Evolutionary conservation across 306 rosid genomes (phyloP).

Genomic region (Hippophae tibetana): DNA sequence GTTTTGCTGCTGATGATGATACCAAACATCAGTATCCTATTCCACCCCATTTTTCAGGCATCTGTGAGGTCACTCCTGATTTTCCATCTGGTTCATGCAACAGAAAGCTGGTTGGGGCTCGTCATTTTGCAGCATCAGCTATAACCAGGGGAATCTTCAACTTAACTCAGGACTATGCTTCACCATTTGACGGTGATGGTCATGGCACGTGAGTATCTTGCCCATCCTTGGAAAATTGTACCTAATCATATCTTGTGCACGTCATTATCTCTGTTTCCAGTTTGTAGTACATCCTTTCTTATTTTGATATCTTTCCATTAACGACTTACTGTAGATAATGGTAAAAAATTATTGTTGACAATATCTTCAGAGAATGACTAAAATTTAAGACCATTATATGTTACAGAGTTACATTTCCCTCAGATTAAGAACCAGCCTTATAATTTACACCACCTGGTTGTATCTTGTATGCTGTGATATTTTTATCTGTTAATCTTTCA

Average conservation of each 20-base stretch:
- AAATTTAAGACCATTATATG: too few relatives aligned
- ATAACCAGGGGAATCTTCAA: conserved; percentile 93
- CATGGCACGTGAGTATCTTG: conserved; percentile 91
- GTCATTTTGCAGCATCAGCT: conserved; percentile 97
- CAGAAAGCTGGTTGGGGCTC: conserved; percentile 93
- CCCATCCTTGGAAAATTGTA: conserved; percentile 5
- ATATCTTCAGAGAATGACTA: too few relatives aligned
- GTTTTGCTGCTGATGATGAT: conserved; percentile 47
- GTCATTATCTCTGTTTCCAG: background rate
- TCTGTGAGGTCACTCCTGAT: conserved; percentile 92
- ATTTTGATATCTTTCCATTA: too few relatives aligned
- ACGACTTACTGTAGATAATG: too few relatives aligned
- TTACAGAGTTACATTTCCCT: too few relatives aligned
- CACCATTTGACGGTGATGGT: conserved; percentile 97
- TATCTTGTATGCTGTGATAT: too few relatives aligned
- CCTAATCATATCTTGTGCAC: background rate
- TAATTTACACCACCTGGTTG: too few relatives aligned
- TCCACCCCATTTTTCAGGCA: conserved; percentile 77
- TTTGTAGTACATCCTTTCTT: background rate
- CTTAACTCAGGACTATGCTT: conserved; percentile 75
- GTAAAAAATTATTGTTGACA: too few relatives aligned
- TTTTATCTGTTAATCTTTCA: too few relatives aligned
- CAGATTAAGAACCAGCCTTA: too few relatives aligned
- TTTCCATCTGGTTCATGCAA: conserved; percentile 98
- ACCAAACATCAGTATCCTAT: conserved; percentile 52